These are phyloP conservation scores for Lachnellula suecica DNA, from an alignment of 2,329 filamentous ascomycete genomes.

Conservation along the genomic window DNA sequence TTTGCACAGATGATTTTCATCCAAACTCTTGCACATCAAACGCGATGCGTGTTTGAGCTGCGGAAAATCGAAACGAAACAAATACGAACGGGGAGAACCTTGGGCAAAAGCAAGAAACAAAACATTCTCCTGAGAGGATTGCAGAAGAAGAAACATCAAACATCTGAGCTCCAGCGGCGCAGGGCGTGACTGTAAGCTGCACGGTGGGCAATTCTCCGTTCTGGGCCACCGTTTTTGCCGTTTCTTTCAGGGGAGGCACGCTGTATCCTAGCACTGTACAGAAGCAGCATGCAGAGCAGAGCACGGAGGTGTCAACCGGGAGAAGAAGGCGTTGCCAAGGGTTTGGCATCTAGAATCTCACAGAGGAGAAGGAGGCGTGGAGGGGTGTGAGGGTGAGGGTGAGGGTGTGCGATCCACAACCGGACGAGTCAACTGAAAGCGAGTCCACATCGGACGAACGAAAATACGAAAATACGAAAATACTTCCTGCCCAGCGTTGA, in stretches of 20 bases:
- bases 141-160: neutral
- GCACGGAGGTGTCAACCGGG: neutral
- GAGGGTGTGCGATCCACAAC: too few relatives aligned
- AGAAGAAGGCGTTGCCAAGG: neutral
- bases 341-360: neutral
- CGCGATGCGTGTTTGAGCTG: neutral
- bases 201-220: neutral
- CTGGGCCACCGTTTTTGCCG: neutral
- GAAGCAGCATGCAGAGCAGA: neutral
- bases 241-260: neutral
- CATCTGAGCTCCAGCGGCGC: neutral
- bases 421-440: too few relatives aligned
- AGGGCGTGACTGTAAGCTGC: neutral
- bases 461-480: too few relatives aligned
- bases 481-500: too few relatives aligned
- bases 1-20: neutral
- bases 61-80: constrained; percentile 6
- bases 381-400: too few relatives aligned
- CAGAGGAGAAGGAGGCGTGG: too few relatives aligned
- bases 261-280: neutral
- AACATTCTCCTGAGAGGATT: neutral
- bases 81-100: neutral
- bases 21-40: neutral
- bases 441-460: too few relatives aligned
- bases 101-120: neutral